Base-by-base conservation (phyloP, 257 asterid species). In the Penstemon barbatus region DNA sequence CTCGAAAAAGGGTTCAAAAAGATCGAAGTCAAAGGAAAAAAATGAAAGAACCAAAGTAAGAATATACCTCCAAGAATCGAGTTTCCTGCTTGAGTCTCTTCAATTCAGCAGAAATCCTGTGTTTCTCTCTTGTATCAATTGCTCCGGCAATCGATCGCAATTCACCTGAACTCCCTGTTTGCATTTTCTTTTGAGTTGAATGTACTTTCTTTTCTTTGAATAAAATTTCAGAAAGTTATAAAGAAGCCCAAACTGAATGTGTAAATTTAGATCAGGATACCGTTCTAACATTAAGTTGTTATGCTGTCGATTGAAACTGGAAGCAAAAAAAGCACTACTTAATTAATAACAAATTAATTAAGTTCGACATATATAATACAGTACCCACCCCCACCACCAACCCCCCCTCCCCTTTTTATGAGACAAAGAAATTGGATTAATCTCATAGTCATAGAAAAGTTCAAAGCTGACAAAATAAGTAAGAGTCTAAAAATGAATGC, bases 31-130 rank as follows among this genome's bases (percentile, higher is more conserved):
- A 75, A 62, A 75, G 3, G 36, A 4, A 61, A 58, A 12, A 15
- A 46, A 61, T 58, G 19, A 25, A 59, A 42, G 63, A 7, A 41
- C 8, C 12, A 59, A 66, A 45, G 36, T 4, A 67, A 25, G 61
- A 60, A 68, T 74, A 56, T 36, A 90, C 98, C 96, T 93, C 96
- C 83, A 93, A 79, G 75, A 85, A 90, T 50, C 96, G 91, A 72
- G 91, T 71, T 81, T 93, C 98, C 82, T 93, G 98, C 79, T 90
- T 97, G 68, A 90, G 87, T 59, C 96, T 87, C 86, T 93, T 93
- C 84, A 93, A 77, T 87, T 93, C 95, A 66, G 95, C 97, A 45
- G 90, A 82, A 82, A 90, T 80, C 84, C 84, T 75, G 80, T 93
- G 98, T 58, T 90, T 93, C 78, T 96, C 98, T 81, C 96, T 83